Conservation (phyloP, 148 eudicot species). For the Cornus florida region DNA sequence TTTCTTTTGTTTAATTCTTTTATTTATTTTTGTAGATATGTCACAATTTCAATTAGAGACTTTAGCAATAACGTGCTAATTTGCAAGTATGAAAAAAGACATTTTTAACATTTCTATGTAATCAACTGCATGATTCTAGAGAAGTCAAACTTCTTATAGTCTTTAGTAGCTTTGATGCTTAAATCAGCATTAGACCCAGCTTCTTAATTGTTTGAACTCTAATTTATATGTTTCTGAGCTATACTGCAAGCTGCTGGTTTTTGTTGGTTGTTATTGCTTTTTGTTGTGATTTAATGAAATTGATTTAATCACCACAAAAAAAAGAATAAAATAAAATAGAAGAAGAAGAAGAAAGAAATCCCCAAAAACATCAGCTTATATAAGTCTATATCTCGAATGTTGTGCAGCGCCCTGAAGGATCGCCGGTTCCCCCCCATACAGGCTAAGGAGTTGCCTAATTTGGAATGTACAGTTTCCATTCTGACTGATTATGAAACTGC, state of each 20-base stretch:
- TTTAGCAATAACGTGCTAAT: too few species aligned
- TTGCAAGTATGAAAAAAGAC: too few species aligned
- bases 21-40: too few species aligned
- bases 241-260: not conserved
- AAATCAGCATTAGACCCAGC: not conserved
- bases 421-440: conserved; percentile 90
- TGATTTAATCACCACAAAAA: not conserved
- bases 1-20: too few species aligned
- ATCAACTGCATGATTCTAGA: too few species aligned
- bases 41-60: too few species aligned
- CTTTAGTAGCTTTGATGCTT: not conserved
- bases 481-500: conserved; percentile 81
- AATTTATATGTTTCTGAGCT: too few species aligned
- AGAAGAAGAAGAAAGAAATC: too few species aligned
- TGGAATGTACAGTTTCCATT: conserved; percentile 94
- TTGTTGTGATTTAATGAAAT: not conserved
- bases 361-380: conserved; percentile 17
- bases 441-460: conserved; percentile 83
- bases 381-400: conserved; percentile 16
- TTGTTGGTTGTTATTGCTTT: not conserved
- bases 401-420: conserved; percentile 91
- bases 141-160: not conserved
- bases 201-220: too few species aligned
- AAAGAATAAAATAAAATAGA: too few species aligned
- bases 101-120: too few species aligned